Conservation (phyloP, 2,329 filamentous ascomycete species). For the Fusarium sp. region DNA sequence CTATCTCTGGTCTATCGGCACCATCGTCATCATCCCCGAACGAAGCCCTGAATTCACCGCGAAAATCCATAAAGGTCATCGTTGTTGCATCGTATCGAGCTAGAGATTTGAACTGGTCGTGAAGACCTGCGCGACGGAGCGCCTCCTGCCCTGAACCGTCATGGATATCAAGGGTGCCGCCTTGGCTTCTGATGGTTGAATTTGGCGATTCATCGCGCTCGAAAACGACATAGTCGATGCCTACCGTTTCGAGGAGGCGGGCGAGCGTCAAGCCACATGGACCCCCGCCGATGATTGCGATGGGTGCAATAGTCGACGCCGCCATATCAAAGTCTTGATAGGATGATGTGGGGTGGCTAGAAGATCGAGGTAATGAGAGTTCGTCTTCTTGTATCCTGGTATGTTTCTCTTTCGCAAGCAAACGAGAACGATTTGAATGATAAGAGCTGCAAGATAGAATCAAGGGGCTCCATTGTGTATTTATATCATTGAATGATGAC, state of each 20-base stretch:
- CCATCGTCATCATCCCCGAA: neutral
- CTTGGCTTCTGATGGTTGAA: neutral
- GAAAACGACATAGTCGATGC: slow-evolving; percentile 6
- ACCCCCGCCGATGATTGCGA: slow-evolving; percentile 12
- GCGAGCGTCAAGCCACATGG: slow-evolving; percentile 6
- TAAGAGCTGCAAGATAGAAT: no score
- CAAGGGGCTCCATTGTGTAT: no score
- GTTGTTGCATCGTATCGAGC: slow-evolving; percentile 6
- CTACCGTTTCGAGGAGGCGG: slow-evolving; percentile 6
- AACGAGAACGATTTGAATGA: no score
- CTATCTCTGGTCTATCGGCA: slow-evolving; percentile 7
- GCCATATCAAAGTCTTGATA: neutral
- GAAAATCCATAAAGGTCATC: slow-evolving; percentile 14
- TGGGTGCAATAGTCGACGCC: neutral
- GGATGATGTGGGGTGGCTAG: rapidly evolving
- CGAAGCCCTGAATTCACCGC: neutral
- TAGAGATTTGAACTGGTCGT: neutral
- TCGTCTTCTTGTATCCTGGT: no score
- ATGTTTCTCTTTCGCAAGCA: no score
- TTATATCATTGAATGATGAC: no score
- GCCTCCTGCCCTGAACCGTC: neutral
- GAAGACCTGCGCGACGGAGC: neutral
- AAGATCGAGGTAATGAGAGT: neutral
- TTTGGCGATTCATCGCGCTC: neutral
- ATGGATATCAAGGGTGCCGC: slow-evolving; percentile 10